phyloP scores from a whole-genome alignment of 108 stramenopile species.

The Schizochytrium sp. region DNA sequence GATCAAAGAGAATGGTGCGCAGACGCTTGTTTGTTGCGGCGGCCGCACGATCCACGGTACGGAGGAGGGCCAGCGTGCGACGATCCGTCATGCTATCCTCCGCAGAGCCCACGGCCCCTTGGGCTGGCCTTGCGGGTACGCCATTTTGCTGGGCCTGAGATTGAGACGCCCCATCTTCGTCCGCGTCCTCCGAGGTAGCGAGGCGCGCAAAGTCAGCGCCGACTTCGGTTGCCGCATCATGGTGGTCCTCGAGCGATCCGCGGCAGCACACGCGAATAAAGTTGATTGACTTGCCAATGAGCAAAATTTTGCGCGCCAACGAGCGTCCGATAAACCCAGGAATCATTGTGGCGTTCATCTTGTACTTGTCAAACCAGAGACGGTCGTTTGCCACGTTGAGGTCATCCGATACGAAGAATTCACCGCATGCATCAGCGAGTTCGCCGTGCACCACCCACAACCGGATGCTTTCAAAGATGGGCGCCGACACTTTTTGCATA shows the following conservation, averaged over 20 bases:
- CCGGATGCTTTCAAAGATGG: slow-evolving; percentile 23
- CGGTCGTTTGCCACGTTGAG: slow-evolving; percentile 26
- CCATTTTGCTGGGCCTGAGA: not conserved
- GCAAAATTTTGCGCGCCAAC: slow-evolving; percentile 63
- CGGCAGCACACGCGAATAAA: slow-evolving; percentile 69
- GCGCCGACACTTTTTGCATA: slow-evolving; percentile 32
- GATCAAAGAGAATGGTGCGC: slow-evolving; percentile 53
- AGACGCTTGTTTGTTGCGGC: slow-evolving; percentile 61
- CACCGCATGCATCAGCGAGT: slow-evolving; percentile 36
- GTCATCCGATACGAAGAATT: slow-evolving; percentile 60
- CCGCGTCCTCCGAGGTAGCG: not conserved
- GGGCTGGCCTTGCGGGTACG: not conserved
- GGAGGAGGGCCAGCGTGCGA: slow-evolving; percentile 30
- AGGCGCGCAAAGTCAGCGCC: slow-evolving; percentile 21
- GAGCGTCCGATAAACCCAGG: slow-evolving; percentile 57
- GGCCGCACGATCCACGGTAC: slow-evolving; percentile 49
- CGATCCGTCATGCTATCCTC: not conserved
- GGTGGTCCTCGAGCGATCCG: slow-evolving; percentile 25
- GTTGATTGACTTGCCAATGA: slow-evolving; percentile 86
- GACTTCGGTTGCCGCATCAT: slow-evolving; percentile 12
- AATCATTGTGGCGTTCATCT: slow-evolving; percentile 54
- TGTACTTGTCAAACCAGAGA: slow-evolving; percentile 73
- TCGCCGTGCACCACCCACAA: slow-evolving; percentile 47
- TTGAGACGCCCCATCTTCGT: not conserved
- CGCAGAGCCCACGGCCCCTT: not conserved